phyloP scores from a whole-genome alignment of 2,329 filamentous ascomycete genomes.

The Talaromyces sp. region DNA sequence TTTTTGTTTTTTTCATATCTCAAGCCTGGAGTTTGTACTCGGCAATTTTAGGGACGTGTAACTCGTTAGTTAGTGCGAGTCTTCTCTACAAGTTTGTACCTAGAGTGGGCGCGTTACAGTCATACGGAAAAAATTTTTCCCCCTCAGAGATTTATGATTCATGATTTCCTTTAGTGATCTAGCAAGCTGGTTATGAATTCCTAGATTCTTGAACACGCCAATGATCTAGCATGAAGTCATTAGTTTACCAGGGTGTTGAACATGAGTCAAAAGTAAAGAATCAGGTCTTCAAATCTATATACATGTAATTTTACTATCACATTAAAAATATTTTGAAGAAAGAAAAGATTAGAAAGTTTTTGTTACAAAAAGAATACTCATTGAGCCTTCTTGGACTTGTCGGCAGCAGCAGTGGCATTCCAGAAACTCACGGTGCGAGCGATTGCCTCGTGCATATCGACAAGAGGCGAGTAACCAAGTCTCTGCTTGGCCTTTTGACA shows the following conservation, averaged over 20 bases:
- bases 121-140: neutral
- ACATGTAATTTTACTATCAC: neutral
- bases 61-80: neutral
- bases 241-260: neutral
- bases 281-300: neutral
- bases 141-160: neutral
- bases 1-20: neutral
- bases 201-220: neutral
- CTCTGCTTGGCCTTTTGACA: conserved; percentile 42
- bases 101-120: neutral
- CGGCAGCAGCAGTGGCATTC: conserved; percentile 25
- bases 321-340: neutral
- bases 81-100: neutral
- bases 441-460: conserved; percentile 42
- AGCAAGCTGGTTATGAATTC: neutral
- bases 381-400: conserved; percentile 34
- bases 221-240: neutral
- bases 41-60: neutral
- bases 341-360: neutral
- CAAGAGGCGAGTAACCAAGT: conserved; percentile 41
- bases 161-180: neutral
- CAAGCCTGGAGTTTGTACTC: neutral
- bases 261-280: neutral
- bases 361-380: conserved; percentile 16
- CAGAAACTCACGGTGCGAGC: conserved; percentile 41